Evolutionary conservation across 345 rosid genomes (phyloP).

Genomic region (Kernera saxatilis): DNA sequence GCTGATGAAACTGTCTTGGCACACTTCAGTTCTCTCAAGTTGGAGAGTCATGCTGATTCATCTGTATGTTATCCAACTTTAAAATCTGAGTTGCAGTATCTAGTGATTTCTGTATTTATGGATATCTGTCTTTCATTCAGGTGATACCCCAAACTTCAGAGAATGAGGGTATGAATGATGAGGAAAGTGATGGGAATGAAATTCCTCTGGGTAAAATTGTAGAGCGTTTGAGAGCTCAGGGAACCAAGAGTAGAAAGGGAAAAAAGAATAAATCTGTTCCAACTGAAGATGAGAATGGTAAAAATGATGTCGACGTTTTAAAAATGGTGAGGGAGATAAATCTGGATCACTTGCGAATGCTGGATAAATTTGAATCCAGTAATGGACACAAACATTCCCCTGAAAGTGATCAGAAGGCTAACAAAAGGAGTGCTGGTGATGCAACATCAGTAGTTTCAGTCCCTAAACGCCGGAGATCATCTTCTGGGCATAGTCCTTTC

Average conservation of each 20-base stretch:
- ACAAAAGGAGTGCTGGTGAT: constrained; percentile 52
- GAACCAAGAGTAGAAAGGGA: constrained; percentile 49
- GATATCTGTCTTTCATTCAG: constrained; percentile 36
- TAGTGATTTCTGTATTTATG: constrained; percentile 7
- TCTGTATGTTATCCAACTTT: constrained; percentile 39
- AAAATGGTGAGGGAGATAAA: constrained; percentile 94
- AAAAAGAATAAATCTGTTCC: constrained; percentile 44
- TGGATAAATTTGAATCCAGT: constrained; percentile 65
- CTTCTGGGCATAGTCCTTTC: constrained; percentile 47
- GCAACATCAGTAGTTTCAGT: constrained; percentile 53
- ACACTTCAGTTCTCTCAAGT: constrained; percentile 66
- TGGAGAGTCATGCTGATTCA: constrained; percentile 45
- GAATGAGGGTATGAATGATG: constrained; percentile 45
- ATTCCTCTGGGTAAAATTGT: constrained; percentile 72
- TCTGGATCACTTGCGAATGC: constrained; percentile 47
- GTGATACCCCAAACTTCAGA: constrained; percentile 38
- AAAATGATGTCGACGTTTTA: constrained; percentile 74
- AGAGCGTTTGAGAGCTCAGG: constrained; percentile 64
- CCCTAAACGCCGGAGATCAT: constrained; percentile 70
- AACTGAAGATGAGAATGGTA: constrained; percentile 44
- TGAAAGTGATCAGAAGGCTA: constrained; percentile 42
- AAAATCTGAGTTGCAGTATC: constrained; percentile 2
- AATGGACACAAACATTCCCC: constrained; percentile 68
- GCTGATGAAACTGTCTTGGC: constrained; percentile 67
- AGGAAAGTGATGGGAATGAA: constrained; percentile 71